phyloP scores from a whole-genome alignment of 768 basidiomycete genomes.

The Pleurotus djamor region DNA sequence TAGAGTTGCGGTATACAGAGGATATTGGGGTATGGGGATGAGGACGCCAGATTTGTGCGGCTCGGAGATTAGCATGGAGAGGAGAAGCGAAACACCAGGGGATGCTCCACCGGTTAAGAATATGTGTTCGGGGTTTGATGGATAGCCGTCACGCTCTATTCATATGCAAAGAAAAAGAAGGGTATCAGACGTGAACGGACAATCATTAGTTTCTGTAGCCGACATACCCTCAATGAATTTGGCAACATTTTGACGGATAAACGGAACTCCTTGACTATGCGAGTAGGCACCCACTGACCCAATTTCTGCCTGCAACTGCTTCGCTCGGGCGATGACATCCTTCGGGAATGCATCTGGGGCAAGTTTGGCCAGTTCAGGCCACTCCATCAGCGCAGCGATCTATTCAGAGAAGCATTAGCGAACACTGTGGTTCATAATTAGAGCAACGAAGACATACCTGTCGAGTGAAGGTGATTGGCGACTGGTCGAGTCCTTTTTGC shows the following conservation, averaged over 20 bases:
- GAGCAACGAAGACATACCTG: constrained; percentile 51
- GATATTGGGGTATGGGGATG: constrained; percentile 98
- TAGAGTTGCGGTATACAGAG: constrained; percentile 93
- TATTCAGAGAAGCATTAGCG: constrained; percentile 20
- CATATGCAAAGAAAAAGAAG: not conserved
- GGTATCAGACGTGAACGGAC: not conserved
- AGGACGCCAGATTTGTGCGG: constrained; percentile 69
- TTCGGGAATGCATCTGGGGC: constrained; percentile 79
- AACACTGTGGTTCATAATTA: too few relatives aligned
- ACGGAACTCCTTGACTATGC: constrained; percentile 89
- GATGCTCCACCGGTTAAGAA: constrained; percentile 97
- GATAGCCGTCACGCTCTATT: constrained; percentile 86
- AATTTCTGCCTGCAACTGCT: constrained; percentile 78
- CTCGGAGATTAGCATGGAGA: constrained; percentile 73
- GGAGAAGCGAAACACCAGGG: constrained; percentile 84
- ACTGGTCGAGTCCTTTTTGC: constrained; percentile 91
- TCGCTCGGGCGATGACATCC: constrained; percentile 84
- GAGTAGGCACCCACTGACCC: constrained; percentile 95
- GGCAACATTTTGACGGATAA: constrained; percentile 86
- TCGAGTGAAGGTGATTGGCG: constrained; percentile 87
- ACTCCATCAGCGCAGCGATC: constrained; percentile 92
- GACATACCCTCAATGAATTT: constrained; percentile 81
- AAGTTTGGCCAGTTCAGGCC: constrained; percentile 77
- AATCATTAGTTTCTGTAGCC: not conserved
- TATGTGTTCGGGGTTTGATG: constrained; percentile 79